Evolutionary conservation across 108 stramenopile genomes (phyloP).

Genomic region (Fragilaria crotonensis): DNA sequence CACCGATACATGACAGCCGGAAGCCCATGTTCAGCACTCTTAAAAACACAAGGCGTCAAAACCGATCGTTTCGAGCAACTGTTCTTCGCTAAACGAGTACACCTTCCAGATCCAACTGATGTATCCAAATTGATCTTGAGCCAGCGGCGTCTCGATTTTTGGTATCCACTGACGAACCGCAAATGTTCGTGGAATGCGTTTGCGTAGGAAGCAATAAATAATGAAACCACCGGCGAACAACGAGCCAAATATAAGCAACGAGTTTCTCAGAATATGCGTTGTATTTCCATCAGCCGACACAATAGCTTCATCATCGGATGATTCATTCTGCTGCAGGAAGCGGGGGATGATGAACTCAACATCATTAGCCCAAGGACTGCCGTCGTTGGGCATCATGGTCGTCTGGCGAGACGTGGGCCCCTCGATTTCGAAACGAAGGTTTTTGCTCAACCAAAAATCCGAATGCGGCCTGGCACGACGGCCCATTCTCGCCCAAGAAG

Average conservation of each 20-base stretch:
- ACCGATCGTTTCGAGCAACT: conserved; percentile 37
- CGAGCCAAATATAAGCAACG: conserved; percentile 42
- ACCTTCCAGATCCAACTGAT: conserved; percentile 53
- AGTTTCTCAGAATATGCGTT: conserved; percentile 26
- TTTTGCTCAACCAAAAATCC: too few species aligned
- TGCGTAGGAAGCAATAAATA: conserved; percentile 38
- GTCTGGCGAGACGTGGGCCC: too few species aligned
- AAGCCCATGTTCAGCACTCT: conserved; percentile 27
- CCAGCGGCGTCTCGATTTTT: conserved; percentile 11
- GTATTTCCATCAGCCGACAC: too few species aligned
- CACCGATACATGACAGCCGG: not conserved
- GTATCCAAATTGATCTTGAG: conserved; percentile 23
- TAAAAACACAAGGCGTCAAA: conserved; percentile 51
- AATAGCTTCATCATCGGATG: too few species aligned
- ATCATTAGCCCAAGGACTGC: too few species aligned
- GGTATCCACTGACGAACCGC: conserved; percentile 13
- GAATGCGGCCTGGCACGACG: too few species aligned
- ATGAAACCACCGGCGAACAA: conserved; percentile 30
- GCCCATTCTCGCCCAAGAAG: too few species aligned
- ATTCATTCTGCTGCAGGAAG: too few species aligned
- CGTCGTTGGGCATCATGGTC: too few species aligned
- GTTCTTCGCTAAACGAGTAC: conserved; percentile 36
- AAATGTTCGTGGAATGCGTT: not conserved
- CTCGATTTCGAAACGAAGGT: too few species aligned
- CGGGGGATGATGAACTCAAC: too few species aligned